Base-by-base conservation (phyloP, 2,329 filamentous ascomycete genomes). In the Trichoderma sp. region DNA sequence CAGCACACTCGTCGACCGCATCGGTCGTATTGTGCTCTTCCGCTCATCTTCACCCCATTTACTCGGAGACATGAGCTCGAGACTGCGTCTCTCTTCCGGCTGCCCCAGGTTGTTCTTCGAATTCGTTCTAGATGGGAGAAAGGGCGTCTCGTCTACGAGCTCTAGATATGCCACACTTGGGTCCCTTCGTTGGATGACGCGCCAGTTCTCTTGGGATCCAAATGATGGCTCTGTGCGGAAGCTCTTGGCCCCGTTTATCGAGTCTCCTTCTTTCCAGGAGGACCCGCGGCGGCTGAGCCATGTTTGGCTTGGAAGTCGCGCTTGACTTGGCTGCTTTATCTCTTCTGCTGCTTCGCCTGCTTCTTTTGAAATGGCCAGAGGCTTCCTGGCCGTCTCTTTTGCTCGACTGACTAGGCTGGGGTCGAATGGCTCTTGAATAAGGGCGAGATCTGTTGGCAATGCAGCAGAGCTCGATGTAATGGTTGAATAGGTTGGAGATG, bases 141-240 rank as follows among this genome's bases (percentile, higher is more conserved):
- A 84, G 0, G 84, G 83, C 8, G 82, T 81, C 24, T 80, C 81
- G 45, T 83, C 80, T 14, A 83, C 81, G 4, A 84, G 79, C 18
- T 83, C 82, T 50, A 81, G 80, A 76, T 85, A 84, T 6, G 81
- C 81, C 11, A 81, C 78, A 29, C 80, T 83, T 11, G 81, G 79
- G 6, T 81, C 81, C 31, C 79, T 81, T 24, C 75, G 77, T 24
- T 76, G 77, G n/a, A 83, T 78, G 8, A 82, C 75, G 24, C 82
- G 79, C 84, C 84, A 85, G 72, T 85, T 85, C 77, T 85, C 84
- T 3, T 79, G 74, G 2, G 84, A 84, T 7, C 79, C 82, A 76
- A 85, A 85, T 0, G 84, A 85, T 0, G 80, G 73, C 4, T 83
- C 82, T 6, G 79, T 81, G 6, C 75, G 74, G 64, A 81, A 56